Conservation (phyloP, 129 eudicot genomes). For the Glebionis coronaria region DNA sequence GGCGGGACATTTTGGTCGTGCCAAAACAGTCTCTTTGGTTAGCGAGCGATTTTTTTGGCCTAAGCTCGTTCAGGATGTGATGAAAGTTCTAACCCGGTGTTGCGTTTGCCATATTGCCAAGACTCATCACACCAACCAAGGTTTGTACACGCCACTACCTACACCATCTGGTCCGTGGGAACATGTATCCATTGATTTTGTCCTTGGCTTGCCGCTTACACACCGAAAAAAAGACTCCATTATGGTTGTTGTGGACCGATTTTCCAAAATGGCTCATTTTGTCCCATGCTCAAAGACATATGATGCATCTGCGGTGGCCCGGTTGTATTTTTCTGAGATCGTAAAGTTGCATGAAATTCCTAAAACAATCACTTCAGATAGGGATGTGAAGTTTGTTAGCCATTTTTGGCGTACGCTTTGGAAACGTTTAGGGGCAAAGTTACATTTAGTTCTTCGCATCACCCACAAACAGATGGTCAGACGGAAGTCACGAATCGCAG, state of each 20-base stretch:
- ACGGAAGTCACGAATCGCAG: too few species aligned
- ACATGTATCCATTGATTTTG: background rate
- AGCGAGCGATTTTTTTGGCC: background rate
- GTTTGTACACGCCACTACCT: background rate
- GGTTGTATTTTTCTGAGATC: background rate
- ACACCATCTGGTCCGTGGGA: background rate
- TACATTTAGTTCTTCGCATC: too few species aligned
- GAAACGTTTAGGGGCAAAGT: too few species aligned
- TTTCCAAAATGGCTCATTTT: constrained; percentile 8
- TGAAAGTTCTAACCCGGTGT: too few species aligned
- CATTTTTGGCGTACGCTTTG: too few species aligned
- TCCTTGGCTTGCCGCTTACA: background rate
- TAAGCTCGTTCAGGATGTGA: too few species aligned
- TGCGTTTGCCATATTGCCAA: too few species aligned
- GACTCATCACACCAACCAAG: background rate
- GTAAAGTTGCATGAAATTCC: too few species aligned
- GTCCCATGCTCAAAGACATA: background rate
- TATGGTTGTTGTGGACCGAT: background rate
- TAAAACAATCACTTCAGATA: too few species aligned
- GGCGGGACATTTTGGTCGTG: background rate
- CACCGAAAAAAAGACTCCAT: background rate
- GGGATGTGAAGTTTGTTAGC: too few species aligned
- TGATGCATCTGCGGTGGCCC: background rate
- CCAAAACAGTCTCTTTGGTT: background rate
- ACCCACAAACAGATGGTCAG: too few species aligned